These are phyloP conservation scores for Aristolochia fimbriata DNA, from an alignment of 164 flowering plant species.

Conservation along the genomic window DNA sequence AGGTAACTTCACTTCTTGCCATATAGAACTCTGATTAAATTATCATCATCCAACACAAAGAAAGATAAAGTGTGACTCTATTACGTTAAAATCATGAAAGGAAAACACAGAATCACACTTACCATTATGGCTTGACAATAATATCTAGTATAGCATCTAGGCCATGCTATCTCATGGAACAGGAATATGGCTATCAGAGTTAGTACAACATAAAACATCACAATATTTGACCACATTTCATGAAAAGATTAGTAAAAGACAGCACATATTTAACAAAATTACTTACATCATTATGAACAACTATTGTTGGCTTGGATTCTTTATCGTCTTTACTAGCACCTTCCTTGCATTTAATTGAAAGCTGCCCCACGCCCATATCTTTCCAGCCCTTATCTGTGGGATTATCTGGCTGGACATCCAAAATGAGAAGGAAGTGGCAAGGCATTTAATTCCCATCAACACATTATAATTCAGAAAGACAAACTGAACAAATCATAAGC, in stretches of 20 bases:
- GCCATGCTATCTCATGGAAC: too few relatives aligned
- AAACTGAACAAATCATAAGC: too few relatives aligned
- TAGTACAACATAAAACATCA: not conserved
- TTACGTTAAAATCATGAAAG: too few relatives aligned
- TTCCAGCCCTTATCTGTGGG: slow-evolving; percentile 90
- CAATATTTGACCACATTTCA: not conserved
- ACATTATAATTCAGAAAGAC: too few relatives aligned
- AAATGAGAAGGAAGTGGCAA: not conserved
- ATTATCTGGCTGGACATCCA: slow-evolving; percentile 57
- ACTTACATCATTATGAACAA: slow-evolving; percentile 89
- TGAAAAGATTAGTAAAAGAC: not conserved
- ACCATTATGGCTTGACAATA: too few relatives aligned
- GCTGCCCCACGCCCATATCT: slow-evolving; percentile 86
- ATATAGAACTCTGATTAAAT: too few relatives aligned
- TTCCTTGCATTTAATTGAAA: slow-evolving; percentile 79
- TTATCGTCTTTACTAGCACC: slow-evolving; percentile 72
- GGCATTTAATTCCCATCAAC: not conserved
- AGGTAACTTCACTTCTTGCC: too few relatives aligned
- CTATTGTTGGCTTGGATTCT: slow-evolving; percentile 82
- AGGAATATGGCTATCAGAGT: not conserved
- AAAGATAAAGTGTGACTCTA: too few relatives aligned
- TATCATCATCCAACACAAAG: too few relatives aligned
- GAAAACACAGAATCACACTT: not conserved
- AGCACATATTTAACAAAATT: not conserved
- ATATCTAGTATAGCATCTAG: too few relatives aligned